Conservation (phyloP, 176 grass and related monocot genomes). For the Triticum dicoccoides region DNA sequence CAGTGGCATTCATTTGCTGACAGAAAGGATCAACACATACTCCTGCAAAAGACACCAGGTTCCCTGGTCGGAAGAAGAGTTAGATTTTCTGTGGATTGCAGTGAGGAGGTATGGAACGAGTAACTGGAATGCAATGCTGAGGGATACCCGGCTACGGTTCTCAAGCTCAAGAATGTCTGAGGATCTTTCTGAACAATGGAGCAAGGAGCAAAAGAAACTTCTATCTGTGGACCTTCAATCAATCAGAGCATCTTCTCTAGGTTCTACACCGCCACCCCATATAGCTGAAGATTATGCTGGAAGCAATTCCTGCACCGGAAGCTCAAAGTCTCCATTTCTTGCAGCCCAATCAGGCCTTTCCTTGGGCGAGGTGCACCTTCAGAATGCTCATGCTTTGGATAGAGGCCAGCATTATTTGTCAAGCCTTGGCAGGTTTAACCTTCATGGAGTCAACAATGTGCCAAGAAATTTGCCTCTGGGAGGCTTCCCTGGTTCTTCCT, state of each 20-base stretch:
- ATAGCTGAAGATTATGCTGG: constrained; percentile 24
- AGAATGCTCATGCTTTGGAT: constrained; percentile 8
- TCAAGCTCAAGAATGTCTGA: constrained; percentile 53
- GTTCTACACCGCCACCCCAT: not conserved
- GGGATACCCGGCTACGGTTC: constrained; percentile 64
- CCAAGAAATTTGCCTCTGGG: constrained; percentile 22
- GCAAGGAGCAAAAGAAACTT: constrained; percentile 80
- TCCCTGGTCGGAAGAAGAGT: constrained; percentile 89
- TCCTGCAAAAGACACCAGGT: constrained; percentile 38
- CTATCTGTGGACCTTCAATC: constrained; percentile 31
- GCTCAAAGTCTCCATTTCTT: constrained; percentile 36
- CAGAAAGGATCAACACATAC: constrained; percentile 36
- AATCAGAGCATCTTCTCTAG: constrained; percentile 26
- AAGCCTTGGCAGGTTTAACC: constrained; percentile 24
- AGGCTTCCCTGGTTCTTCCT: constrained; percentile 41
- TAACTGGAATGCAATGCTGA: constrained; percentile 81
- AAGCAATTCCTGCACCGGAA: constrained; percentile 33
- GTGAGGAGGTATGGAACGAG: constrained; percentile 80
- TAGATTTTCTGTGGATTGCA: constrained; percentile 98
- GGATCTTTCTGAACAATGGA: constrained; percentile 81
- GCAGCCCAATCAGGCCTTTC: constrained; percentile 50
- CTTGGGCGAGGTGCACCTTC: constrained; percentile 39
- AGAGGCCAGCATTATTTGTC: constrained; percentile 30
- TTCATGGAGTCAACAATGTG: constrained; percentile 8
- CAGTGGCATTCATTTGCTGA: constrained; percentile 33